These are phyloP conservation scores for Umbelopsis sp. DNA, from an alignment of 371 early-diverging fungal species.

Conservation along the genomic window DNA sequence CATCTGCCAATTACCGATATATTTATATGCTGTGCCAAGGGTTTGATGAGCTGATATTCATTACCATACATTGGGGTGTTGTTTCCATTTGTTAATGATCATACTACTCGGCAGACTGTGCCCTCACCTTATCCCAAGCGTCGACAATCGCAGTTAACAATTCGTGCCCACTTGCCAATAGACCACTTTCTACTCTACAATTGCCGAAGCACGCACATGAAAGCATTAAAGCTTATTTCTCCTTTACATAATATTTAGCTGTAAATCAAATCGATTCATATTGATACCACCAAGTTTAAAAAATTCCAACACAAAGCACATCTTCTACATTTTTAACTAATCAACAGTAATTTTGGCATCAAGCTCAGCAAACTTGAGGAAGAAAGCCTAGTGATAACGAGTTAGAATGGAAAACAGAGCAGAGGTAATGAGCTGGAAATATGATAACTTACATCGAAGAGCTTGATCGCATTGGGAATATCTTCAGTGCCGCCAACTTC, in stretches of 20 bases:
- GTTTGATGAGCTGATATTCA: neutral
- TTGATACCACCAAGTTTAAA: neutral
- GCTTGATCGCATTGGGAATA: conserved; percentile 78
- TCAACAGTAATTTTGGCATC: conserved; percentile 63
- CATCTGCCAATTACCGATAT: neutral
- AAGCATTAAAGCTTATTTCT: too few species aligned
- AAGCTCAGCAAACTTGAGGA: conserved; percentile 59
- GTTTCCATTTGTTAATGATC: too few species aligned
- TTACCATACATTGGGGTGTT: too few species aligned
- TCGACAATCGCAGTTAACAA: neutral
- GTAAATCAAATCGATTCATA: too few species aligned
- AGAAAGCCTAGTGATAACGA: conserved; percentile 51
- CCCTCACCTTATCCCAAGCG: too few species aligned
- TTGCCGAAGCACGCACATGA: too few species aligned
- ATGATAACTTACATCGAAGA: conserved; percentile 66
- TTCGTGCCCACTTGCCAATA: too few species aligned
- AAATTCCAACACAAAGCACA: neutral
- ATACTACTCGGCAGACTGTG: too few species aligned
- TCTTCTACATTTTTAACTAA: conserved; percentile 25
- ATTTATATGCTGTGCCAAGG: neutral
- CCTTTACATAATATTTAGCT: too few species aligned
- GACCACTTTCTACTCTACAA: too few species aligned
- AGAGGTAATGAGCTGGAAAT: neutral
- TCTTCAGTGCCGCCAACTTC: conserved; percentile 94
- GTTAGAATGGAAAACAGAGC: neutral